Evolutionary conservation across 164 flowering plant genomes (phyloP).

Genomic region (Cinnamomum chago): DNA sequence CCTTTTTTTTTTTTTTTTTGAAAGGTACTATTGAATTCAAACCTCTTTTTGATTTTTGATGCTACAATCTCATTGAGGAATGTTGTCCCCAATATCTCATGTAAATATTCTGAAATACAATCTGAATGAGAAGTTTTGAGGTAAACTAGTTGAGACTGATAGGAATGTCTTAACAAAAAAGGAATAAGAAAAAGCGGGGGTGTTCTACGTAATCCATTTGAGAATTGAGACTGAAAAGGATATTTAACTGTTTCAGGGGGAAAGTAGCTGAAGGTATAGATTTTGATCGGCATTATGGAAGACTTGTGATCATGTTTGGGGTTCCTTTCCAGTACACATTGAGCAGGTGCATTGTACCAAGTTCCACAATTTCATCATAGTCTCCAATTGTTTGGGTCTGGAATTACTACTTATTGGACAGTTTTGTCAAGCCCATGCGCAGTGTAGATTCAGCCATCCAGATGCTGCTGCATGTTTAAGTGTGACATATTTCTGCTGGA

Average conservation of each 20-base stretch:
- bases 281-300: conserved; percentile 98
- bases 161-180: no score
- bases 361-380: neutral
- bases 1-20: no score
- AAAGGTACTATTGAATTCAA: no score
- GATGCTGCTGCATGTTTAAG: neutral
- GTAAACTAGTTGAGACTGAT: no score
- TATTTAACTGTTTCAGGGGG: conserved; percentile 57
- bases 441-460: neutral
- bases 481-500: no score
- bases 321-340: conserved; percentile 95
- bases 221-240: neutral
- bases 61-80: no score
- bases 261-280: conserved; percentile 99
- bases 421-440: neutral
- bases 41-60: no score
- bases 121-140: no score
- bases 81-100: no score
- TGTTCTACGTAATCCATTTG: no score
- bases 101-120: no score
- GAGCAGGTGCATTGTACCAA: conserved; percentile 62
- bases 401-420: neutral
- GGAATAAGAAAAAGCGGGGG: no score
- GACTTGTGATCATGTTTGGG: conserved; percentile 99
- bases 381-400: neutral